Evolutionary conservation across 139 green algal genomes (phyloP), one percentile per base, ranked within the genome.

Genomic region (Chlamydomonas incerta): DNA sequence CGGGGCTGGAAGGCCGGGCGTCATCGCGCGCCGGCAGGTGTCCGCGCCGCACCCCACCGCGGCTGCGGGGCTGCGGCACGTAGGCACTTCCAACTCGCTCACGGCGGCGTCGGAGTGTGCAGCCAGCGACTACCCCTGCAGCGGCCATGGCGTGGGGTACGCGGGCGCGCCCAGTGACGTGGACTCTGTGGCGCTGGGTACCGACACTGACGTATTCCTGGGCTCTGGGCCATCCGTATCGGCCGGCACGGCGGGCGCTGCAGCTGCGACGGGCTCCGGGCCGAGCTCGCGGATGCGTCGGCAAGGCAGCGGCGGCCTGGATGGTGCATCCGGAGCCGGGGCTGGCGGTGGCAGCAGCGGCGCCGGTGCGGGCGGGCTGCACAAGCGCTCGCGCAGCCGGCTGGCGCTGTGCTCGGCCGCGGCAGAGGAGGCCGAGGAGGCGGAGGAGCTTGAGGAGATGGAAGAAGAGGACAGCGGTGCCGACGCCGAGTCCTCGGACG

Each of bases 91-190:
- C 8, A 41, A 13, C 1, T 83, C 75, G 11, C 60, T 83, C 0
- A 62, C 35, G 5, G 1, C 46, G 28, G 29, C 29, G 3, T 21
- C 65, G 14, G 65, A 41, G 1, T 62, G 60, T 29, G 23, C 65
- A 9, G n/a, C 34, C 21, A 71, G 57, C 28, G 58, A 71, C 18
- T 72, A 58, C 33, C 37, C 60, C 18, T 11, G 28, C 9, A 73
- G 60, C 15, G 29, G 75, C 28, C 13, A 62, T 14, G 35, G 41
- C 14, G 17, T 15, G 11, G 75, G 75, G 37, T 37, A 4, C 60
- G 75, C 75, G 5, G 75, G 75, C 13, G 75, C 75, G 15, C 75
- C 75, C 37, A 83, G 75, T 37, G 75, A 83, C 28, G 26, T 29
- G 18, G 75, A 83, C 28, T 63, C 74, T 10, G 73, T 57, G 50